Base-by-base conservation (phyloP, 805 yeast species). In the Cyberlindnera veronae region DNA sequence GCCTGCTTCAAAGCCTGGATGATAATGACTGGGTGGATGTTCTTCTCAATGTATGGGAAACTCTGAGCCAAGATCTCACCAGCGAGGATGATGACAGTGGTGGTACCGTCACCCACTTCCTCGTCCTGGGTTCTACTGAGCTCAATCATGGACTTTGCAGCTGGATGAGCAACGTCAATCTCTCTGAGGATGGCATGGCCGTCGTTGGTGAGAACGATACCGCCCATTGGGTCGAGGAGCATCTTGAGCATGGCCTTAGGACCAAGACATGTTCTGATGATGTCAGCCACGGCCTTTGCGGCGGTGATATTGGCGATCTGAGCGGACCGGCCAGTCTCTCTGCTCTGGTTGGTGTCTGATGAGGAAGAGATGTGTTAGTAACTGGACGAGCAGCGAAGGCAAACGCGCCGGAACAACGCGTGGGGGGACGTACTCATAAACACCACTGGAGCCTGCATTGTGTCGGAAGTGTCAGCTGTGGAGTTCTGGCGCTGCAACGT, bases 231-330 rank as follows among this genome's bases (percentile, higher is more conserved):
- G 61, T 93, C 99, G 49, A 93, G 72, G 39, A 93, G 72, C 98
- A 93, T 91, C 69, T 93, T 93, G 47, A 93, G 77, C 99, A 93
- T 93, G 26, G 99, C 99, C 64, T 91, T 91, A 39, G 99, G 99
- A 15, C 99, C 99, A 45, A 93, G 72, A 74, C 99, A 93, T 19
- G 99, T 93, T 64, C 99, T 78, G 55, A 93, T 88, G 58, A 93
- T 91, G 64, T 93, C 99, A 1, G 97, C 95, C 30, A 91, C 98
- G 2, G 99, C 96, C 61, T 93, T 93, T n/a, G 99, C 99, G 4
- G 99, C 99, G 5, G 97, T 88, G 67, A 93, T 91, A 61, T 93
- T 95, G 47, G 96, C 86, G 47, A 87, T 75, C 67, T 93, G 99
- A 3, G 99, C 99, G 63, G 89, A 89, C 53, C 98, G 88, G 33